Conservation (phyloP, 257 asterid species). For the Jacaranda mimosifolia region DNA sequence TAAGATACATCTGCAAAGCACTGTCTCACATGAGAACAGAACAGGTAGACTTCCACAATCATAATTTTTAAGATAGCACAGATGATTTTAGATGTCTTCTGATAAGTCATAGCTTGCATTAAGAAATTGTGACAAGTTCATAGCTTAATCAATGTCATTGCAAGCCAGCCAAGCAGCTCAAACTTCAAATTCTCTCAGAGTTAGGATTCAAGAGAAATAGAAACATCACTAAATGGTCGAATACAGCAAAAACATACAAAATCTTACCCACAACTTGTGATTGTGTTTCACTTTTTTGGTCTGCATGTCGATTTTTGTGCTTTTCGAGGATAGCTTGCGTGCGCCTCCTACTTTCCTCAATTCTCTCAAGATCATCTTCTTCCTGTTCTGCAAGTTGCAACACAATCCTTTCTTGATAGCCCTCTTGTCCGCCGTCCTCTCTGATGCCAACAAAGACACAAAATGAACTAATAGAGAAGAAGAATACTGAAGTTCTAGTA, state of each 20-base stretch:
- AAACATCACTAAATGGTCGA: neutral
- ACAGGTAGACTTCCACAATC: neutral
- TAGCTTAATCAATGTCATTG: neutral
- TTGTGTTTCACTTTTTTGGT: conserved; percentile 44
- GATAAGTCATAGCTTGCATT: neutral
- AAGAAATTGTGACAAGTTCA: neutral
- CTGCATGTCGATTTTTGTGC: conserved; percentile 55
- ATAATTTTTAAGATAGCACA: neutral
- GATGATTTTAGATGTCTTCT: neutral
- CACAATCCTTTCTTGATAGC: conserved; percentile 72
- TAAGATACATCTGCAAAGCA: neutral
- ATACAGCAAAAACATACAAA: neutral
- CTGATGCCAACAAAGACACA: conserved; percentile 53
- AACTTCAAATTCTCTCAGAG: neutral
- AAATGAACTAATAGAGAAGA: conserved; percentile 22
- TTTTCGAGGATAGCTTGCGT: conserved; percentile 90
- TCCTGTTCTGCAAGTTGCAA: conserved; percentile 89
- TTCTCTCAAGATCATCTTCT: conserved; percentile 86
- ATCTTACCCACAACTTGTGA: conserved; percentile 50
- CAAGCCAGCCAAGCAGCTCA: conserved; percentile 13
- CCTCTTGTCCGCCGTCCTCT: conserved; percentile 74
- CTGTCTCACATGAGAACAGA: neutral
- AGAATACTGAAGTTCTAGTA: conserved; percentile 18
- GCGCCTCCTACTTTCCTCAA: conserved; percentile 94
- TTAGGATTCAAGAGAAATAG: neutral